phyloP scores from a whole-genome alignment of 148 eudicot species.

The Selenicereus undatus region DNA sequence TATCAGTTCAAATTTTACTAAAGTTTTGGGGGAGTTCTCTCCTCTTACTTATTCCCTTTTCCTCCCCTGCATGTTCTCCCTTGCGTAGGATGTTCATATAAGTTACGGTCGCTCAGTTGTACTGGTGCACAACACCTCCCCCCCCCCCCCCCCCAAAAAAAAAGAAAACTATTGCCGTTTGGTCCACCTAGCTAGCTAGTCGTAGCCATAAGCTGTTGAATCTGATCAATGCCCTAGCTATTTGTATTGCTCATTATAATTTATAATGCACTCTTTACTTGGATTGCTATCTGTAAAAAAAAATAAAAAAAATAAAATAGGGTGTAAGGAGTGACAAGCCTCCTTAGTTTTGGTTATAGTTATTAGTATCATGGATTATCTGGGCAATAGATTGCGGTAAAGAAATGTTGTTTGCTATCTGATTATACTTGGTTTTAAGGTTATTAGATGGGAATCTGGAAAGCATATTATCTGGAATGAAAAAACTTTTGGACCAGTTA shows the following conservation, averaged over 20 bases:
- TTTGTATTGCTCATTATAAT: neutral
- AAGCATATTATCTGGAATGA: too few relatives aligned
- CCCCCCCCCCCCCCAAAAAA: too few relatives aligned
- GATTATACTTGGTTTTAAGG: neutral
- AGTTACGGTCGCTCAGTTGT: too few relatives aligned
- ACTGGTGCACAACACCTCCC: too few relatives aligned
- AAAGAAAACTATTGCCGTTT: too few relatives aligned
- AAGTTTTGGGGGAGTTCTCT: too few relatives aligned
- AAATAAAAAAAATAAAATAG: neutral
- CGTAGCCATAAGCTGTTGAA: neutral
- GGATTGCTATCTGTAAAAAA: neutral
- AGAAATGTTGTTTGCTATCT: neutral
- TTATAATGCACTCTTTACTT: neutral
- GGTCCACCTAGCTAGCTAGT: neutral
- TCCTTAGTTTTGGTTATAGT: neutral
- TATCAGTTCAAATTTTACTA: too few relatives aligned
- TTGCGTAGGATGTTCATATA: too few relatives aligned
- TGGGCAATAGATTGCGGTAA: neutral
- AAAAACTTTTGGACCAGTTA: too few relatives aligned
- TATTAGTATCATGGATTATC: neutral
- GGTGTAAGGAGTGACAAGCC: neutral
- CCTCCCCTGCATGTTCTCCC: too few relatives aligned
- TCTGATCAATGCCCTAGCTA: conserved; percentile 1
- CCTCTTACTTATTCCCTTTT: too few relatives aligned
- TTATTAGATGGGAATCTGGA: neutral